Percentiles rank a stretch among this genome's conserved stretches.
Conservation (phyloP, 2,329 filamentous ascomycete species). For the Sporothrix brasiliensis region DNA sequence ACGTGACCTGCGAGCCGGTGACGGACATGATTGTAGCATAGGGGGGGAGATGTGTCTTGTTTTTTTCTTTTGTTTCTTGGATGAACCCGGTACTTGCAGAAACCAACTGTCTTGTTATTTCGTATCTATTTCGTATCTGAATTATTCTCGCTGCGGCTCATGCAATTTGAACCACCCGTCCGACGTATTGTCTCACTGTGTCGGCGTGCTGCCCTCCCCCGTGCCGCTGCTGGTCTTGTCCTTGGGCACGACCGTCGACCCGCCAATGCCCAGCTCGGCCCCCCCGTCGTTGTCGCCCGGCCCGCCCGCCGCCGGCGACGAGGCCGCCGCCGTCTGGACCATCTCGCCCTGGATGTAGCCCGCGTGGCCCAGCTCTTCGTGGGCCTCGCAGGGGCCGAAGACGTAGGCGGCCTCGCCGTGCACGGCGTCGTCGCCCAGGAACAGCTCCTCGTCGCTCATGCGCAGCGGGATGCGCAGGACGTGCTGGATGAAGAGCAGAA, state of each 20-base stretch:
- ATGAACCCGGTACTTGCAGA: no score
- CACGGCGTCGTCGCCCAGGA: constrained; percentile 52
- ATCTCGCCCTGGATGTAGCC: constrained; percentile 39
- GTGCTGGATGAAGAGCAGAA: constrained; percentile 55
- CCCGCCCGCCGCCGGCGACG: background rate
- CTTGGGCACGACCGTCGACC: constrained; percentile 33
- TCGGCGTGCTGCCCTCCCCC: constrained; percentile 18
- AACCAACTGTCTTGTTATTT: no score
- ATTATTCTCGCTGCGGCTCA: no score
- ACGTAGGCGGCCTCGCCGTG: constrained; percentile 53
- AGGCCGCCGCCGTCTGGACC: constrained; percentile 19
- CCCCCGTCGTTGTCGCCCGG: constrained; percentile 26
- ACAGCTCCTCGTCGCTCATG: constrained; percentile 51
- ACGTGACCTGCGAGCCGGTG: constrained; percentile 30
- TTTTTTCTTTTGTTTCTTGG: no score
- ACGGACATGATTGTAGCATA: constrained; percentile 25
- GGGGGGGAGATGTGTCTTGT: background rate
- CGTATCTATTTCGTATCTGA: no score
- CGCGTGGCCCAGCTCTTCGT: constrained; percentile 33
- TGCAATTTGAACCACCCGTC: no score
- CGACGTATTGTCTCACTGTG: background rate
- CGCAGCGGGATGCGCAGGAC: constrained; percentile 52
- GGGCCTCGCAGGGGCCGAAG: constrained; percentile 40
- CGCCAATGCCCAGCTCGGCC: constrained; percentile 36
- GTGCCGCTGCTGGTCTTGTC: constrained; percentile 34